Conservation (phyloP, 495 filamentous ascomycete species). For the Amorphotheca resinae region DNA sequence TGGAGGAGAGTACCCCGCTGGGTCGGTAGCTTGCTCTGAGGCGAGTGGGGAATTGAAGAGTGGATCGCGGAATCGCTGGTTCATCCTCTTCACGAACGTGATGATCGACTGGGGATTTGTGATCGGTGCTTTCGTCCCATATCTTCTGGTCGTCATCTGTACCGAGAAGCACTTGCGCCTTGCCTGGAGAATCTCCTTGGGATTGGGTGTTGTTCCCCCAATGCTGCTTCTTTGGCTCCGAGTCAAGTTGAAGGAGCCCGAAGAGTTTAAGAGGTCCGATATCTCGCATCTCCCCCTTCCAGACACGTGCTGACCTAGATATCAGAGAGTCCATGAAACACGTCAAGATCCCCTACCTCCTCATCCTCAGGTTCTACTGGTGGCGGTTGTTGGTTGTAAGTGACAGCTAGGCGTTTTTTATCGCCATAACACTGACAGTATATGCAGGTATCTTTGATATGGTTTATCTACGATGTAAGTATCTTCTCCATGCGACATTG, state of each 20-base stretch:
- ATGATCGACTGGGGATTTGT: conserved; percentile 79
- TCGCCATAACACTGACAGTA: no score
- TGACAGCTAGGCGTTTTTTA: no score
- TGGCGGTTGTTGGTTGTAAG: conserved; percentile 53
- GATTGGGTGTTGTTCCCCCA: conserved; percentile 70
- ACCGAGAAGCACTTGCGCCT: conserved; percentile 55
- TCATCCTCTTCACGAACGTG: conserved; percentile 85
- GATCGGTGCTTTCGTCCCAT: conserved; percentile 61
- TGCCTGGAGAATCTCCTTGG: conserved; percentile 66
- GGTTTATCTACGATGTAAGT: conserved; percentile 77
- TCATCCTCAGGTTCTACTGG: conserved; percentile 46
- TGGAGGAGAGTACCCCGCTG: conserved; percentile 81
- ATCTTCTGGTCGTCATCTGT: conserved; percentile 55
- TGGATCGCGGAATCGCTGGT: conserved; percentile 80
- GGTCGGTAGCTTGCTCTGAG: conserved; percentile 74
- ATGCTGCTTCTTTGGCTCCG: conserved; percentile 62
- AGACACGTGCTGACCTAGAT: conserved; percentile 20
- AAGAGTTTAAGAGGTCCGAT: conserved; percentile 50
- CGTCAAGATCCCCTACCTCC: conserved; percentile 42
- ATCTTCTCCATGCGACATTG: not conserved
- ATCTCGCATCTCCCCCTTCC: not conserved
- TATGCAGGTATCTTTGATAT: conserved; percentile 46
- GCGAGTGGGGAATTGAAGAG: conserved; percentile 67
- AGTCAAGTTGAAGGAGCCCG: conserved; percentile 66
- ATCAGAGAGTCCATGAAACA: conserved; percentile 29